Evolutionary conservation across 371 early-diverging fungal genomes (phyloP).

Genomic region (Mucor velutinosus): DNA sequence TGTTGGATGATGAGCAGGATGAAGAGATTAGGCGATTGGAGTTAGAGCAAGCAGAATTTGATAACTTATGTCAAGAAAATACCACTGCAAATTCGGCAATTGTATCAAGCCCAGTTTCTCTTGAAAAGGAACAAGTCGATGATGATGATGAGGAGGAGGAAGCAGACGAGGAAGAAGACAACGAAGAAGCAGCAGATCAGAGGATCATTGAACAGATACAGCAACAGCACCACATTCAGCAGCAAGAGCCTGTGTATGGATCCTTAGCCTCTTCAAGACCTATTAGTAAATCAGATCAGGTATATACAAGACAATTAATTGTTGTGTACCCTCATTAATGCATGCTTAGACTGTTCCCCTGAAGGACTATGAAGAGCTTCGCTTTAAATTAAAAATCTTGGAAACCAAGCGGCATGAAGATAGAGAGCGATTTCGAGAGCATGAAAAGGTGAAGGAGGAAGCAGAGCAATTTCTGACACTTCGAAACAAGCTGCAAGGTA

Average conservation of each 20-base stretch:
- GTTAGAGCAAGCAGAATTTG: constrained; percentile 18
- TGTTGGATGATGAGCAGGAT: constrained; percentile 7
- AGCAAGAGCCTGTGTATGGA: constrained; percentile 23
- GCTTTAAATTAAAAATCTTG: constrained; percentile 73
- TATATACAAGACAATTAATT: neutral
- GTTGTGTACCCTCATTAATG: constrained; percentile 1
- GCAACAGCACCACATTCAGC: neutral
- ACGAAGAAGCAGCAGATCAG: constrained; percentile 10
- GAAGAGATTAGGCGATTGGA: constrained; percentile 3
- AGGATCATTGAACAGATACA: constrained; percentile 10
- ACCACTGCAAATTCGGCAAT: constrained; percentile 18
- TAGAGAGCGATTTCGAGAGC: constrained; percentile 70
- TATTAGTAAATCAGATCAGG: constrained; percentile 48
- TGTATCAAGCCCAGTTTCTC: constrained; percentile 16
- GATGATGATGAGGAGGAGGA: constrained; percentile 12
- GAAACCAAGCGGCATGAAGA: constrained; percentile 86
- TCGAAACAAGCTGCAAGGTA: constrained; percentile 69
- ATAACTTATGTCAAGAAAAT: constrained; percentile 18
- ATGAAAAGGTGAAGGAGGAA: constrained; percentile 75
- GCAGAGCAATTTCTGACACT: constrained; percentile 71
- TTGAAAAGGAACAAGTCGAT: constrained; percentile 16
- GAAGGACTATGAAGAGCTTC: constrained; percentile 83
- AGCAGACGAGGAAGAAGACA: constrained; percentile 8
- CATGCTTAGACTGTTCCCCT: constrained; percentile 38
- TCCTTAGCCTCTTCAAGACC: constrained; percentile 38